phyloP scores from a whole-genome alignment of 176 grass and related monocot genomes.

The Ananas comosus region DNA sequence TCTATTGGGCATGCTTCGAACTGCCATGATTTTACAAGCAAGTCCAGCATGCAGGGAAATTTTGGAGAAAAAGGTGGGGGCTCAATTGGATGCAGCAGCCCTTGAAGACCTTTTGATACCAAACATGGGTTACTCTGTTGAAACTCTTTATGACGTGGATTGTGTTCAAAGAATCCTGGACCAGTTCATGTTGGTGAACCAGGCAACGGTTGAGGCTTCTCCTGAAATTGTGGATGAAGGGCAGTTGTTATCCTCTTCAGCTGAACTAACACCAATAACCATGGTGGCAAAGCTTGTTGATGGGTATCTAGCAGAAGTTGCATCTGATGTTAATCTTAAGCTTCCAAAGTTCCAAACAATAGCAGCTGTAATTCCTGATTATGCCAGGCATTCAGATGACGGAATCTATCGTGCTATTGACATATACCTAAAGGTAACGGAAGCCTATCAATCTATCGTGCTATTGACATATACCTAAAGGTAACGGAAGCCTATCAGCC shows the following conservation, averaged over 20 bases:
- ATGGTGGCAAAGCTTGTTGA: conserved; percentile 55
- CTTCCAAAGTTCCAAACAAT: conserved; percentile 58
- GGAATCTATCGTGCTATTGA: conserved; percentile 83
- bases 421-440: conserved; percentile 69
- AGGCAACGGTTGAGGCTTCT: conserved; percentile 16
- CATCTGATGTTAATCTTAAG: conserved; percentile 56
- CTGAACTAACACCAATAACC: conserved; percentile 38
- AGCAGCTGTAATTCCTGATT: conserved; percentile 52
- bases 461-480: conserved; percentile 84
- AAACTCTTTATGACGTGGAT: conserved; percentile 80
- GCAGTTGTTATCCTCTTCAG: conserved; percentile 16
- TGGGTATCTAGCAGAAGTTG: conserved; percentile 75
- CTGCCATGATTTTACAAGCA: conserved; percentile 51
- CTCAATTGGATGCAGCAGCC: conserved; percentile 55
- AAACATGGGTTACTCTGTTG: conserved; percentile 35
- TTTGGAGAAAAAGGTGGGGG: conserved; percentile 45
- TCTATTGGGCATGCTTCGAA: conserved; percentile 49
- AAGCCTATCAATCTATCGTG: conserved; percentile 42
- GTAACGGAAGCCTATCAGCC: conserved; percentile 17
- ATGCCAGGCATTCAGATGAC: conserved; percentile 53
- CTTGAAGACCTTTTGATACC: conserved; percentile 70
- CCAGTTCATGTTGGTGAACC: conserved; percentile 41
- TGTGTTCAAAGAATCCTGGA: conserved; percentile 72
- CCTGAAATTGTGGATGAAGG: conserved; percentile 52
- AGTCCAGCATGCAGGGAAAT: conserved; percentile 45